Conservation (phyloP, 331 rosid species). For the Pyracantha coccinea region DNA sequence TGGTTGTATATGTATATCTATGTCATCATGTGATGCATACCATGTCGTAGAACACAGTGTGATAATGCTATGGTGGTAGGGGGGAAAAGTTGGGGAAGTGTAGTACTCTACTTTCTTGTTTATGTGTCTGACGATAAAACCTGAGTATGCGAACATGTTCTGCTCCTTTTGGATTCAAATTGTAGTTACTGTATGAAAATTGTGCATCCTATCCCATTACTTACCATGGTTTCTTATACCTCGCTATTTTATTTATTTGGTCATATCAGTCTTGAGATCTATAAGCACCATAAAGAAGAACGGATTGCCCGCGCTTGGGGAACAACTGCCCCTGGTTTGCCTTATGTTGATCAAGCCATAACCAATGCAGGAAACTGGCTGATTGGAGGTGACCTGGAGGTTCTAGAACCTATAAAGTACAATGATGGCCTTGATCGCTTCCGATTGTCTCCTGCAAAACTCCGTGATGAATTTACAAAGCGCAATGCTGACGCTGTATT, state of each 20-base stretch:
- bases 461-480: slow-evolving; percentile 74
- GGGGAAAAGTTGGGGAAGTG: neutral
- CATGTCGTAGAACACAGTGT: neutral
- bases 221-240: slow-evolving; percentile 1
- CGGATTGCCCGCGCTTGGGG: slow-evolving; percentile 97
- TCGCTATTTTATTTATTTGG: slow-evolving; percentile 12
- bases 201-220: neutral
- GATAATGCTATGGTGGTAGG: neutral
- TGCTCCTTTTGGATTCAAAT: neutral
- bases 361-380: slow-evolving; percentile 84
- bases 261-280: slow-evolving; percentile 70
- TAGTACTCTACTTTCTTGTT: neutral
- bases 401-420: slow-evolving; percentile 71
- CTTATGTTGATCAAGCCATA: slow-evolving; percentile 83
- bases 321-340: slow-evolving; percentile 79
- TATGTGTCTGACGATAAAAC: neutral
- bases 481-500: slow-evolving; percentile 96
- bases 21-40: neutral
- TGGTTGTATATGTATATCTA: neutral
- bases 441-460: slow-evolving; percentile 78
- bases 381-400: slow-evolving; percentile 97
- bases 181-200: neutral
- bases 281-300: slow-evolving; percentile 94
- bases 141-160: neutral
- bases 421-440: slow-evolving; percentile 91